Evolutionary conservation across 805 yeast genomes (phyloP), one percentile per base, ranked within the genome.

Genomic region (Saturnispora saitoi): DNA sequence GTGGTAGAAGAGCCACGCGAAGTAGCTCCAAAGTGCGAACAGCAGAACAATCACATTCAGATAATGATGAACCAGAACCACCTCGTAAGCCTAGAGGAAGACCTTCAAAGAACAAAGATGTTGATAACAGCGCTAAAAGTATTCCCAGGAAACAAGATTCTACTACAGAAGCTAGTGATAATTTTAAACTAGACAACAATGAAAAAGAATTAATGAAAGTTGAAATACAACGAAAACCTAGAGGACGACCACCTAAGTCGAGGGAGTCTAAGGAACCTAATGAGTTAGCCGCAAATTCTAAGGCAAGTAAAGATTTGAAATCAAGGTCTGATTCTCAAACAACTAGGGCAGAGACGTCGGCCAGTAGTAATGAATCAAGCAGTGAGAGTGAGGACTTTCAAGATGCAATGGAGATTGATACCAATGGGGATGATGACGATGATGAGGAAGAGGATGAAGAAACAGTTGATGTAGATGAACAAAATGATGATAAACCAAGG

Each of bases 211-310:
- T 11, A 34, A 8, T 20, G 10, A 34, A 34, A 15, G 4, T 12
- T 7, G 41, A 22, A 24, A 12, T 24, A 8, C 39, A 17, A 12
- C 15, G 24, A 10, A 37, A 37, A 24, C 41, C 41, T 20, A 37
- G 49, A 42, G 51, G 51, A 9, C 41, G 53, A n/a, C 38, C 38
- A 34, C 38, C 38, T 8, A 34, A 34, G 38, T 3, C 38, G 22
- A 34, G 19, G 11, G 38, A 34, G 17, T 10, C 24, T 17, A 34
- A 22, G 28, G 28, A 24, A 24, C 8, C 28, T 24, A 24, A 24
- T 1, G 28, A 24, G 28, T 6, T 24, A 24, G 3, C 9, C 8
- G 28, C 28, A 24, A 24, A 24, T 24, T 6, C 28, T 15, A 34
- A 34, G 9, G 17, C 38, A 4, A 9, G 7, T 5, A 34, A 34